These are phyloP conservation scores for Xanthoconium stramineum DNA, from an alignment of 768 basidiomycete species.

Conservation along the genomic window DNA sequence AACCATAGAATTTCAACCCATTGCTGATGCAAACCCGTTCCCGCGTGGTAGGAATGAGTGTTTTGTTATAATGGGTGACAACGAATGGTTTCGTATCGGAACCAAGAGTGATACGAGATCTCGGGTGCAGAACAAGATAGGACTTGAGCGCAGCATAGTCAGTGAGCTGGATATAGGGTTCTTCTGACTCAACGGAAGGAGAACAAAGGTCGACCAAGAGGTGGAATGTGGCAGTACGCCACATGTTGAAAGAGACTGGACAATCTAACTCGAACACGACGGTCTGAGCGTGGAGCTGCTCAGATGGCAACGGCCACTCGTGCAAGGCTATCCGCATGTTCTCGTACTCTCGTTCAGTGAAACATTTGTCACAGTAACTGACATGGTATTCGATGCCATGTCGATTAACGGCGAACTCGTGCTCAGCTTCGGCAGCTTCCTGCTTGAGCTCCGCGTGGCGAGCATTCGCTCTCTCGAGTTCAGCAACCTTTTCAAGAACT, in stretches of 20 bases:
- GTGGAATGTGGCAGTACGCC: conserved; percentile 40
- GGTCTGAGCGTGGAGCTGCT: not conserved
- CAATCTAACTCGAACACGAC: not conserved
- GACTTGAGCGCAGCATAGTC: conserved; percentile 7
- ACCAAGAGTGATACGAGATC: conserved; percentile 16
- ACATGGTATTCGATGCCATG: not conserved
- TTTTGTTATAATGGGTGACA: conserved; percentile 9
- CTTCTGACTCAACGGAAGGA: not conserved
- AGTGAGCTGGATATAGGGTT: conserved; percentile 14
- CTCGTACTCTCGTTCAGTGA: conserved; percentile 11
- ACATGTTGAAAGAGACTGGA: conserved; percentile 30
- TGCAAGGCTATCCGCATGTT: conserved; percentile 33
- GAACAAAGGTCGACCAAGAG: conserved; percentile 37
- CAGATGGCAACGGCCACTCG: conserved; percentile 35
- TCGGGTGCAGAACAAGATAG: conserved; percentile 13
- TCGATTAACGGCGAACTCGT: not conserved
- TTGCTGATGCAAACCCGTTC: conserved; percentile 32
- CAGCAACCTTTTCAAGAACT: conserved; percentile 12
- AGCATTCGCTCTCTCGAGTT: conserved; percentile 10
- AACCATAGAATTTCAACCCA: conserved; percentile 30
- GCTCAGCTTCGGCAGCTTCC: conserved; percentile 4
- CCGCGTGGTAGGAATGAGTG: conserved; percentile 11
- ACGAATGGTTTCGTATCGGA: conserved; percentile 5
- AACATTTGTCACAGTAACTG: conserved; percentile 31
- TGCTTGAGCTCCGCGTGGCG: conserved; percentile 18